These are phyloP conservation scores for Septoria linicola DNA, from an alignment of 2,329 filamentous ascomycete genomes.

Conservation along the genomic window DNA sequence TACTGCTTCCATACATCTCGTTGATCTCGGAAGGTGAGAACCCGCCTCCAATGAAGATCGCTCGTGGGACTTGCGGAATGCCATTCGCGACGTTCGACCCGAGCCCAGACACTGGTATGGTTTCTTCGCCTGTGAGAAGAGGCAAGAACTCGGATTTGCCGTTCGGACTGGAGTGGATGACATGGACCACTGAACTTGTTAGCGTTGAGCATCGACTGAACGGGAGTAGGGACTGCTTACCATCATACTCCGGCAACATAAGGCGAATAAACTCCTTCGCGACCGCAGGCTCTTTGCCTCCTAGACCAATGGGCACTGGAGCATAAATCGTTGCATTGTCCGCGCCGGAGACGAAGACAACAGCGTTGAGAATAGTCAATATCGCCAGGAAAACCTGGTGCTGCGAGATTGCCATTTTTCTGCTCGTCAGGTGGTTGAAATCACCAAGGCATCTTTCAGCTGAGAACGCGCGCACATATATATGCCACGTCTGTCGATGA, in stretches of 20 bases:
- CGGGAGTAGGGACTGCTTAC: conserved; percentile 6
- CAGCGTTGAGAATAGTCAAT: too few species aligned
- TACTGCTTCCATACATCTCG: conserved; percentile 18
- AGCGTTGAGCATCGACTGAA: not conserved
- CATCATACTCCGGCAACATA: conserved; percentile 28
- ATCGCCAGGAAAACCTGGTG: too few species aligned
- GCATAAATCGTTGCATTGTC: too few species aligned
- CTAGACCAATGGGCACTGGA: conserved; percentile 25
- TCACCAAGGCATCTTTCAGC: too few species aligned
- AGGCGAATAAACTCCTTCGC: conserved; percentile 20
- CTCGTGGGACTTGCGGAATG: conserved; percentile 21
- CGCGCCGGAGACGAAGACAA: too few species aligned
- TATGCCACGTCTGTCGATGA: too few species aligned
- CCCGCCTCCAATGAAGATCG: conserved; percentile 30
- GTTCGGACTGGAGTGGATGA: conserved; percentile 23
- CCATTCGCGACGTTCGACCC: conserved; percentile 23
- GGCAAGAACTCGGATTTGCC: conserved; percentile 25
- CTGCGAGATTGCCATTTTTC: too few species aligned
- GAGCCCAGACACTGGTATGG: conserved; percentile 24
- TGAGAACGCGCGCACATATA: too few species aligned
- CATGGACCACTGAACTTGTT: conserved; percentile 26
- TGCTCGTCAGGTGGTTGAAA: too few species aligned
- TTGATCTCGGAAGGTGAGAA: conserved; percentile 28
- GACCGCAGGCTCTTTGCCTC: conserved; percentile 27
- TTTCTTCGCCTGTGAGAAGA: conserved; percentile 23